phyloP scores from a whole-genome alignment of 345 rosid genomes.

The Hibiscus mutabilis region DNA sequence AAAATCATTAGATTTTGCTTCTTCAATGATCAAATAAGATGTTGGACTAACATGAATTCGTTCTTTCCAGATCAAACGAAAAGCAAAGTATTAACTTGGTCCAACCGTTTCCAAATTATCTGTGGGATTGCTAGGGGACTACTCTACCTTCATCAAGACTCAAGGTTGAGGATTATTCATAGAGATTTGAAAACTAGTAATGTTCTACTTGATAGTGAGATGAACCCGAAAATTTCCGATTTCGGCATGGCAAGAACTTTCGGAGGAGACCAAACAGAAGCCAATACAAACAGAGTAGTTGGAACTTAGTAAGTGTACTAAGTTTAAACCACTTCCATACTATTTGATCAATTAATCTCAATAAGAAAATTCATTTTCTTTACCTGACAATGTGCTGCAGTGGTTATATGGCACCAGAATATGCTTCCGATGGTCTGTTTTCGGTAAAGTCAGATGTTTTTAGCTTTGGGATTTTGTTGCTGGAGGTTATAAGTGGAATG shows the following conservation, averaged over 20 bases:
- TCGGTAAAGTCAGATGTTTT: not conserved
- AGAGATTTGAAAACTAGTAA: slow-evolving; percentile 28
- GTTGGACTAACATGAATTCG: not conserved
- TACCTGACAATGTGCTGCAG: not conserved
- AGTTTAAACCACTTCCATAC: not conserved
- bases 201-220: slow-evolving; percentile 25
- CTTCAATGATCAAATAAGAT: not conserved
- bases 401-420: slow-evolving; percentile 13
- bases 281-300: slow-evolving; percentile 13
- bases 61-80: not conserved
- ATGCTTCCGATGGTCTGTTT: slow-evolving; percentile 5
- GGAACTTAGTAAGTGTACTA: slow-evolving; percentile 8
- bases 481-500: slow-evolving; percentile 10
- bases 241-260: slow-evolving; percentile 12
- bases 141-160: slow-evolving; percentile 40
- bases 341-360: not conserved
- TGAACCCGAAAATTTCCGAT: slow-evolving; percentile 36
- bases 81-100: slow-evolving; percentile 14
- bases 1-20: not conserved
- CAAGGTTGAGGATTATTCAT: slow-evolving; percentile 25
- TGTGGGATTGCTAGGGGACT: slow-evolving; percentile 33
- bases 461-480: not conserved
- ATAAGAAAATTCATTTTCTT: not conserved
- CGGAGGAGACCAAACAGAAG: slow-evolving; percentile 15
- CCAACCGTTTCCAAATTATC: slow-evolving; percentile 21